phyloP scores from a whole-genome alignment of 495 filamentous ascomycete species.

The Sordaria brevicollis region DNA sequence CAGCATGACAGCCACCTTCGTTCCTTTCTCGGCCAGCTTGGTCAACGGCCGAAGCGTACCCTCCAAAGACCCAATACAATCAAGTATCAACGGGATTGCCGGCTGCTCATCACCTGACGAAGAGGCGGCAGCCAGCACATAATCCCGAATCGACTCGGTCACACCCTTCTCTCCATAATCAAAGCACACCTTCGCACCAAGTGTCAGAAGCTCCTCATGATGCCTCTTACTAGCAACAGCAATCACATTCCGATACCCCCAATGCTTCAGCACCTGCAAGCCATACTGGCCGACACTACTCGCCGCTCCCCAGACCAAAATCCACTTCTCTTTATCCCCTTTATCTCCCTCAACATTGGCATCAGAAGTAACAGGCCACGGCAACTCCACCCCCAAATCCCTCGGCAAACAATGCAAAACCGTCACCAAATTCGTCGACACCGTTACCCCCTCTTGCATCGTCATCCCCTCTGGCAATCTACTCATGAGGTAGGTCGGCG shows the following conservation, averaged over 20 bases:
- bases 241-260: slow-evolving; percentile 37
- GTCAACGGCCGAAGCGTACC: slow-evolving; percentile 31
- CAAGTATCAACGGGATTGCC: slow-evolving; percentile 33
- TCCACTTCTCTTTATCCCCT: slow-evolving; percentile 17
- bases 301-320: slow-evolving; percentile 46
- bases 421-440: slow-evolving; percentile 44
- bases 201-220: slow-evolving; percentile 25
- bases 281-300: slow-evolving; percentile 40
- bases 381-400: slow-evolving; percentile 31
- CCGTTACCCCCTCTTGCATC: slow-evolving; percentile 35
- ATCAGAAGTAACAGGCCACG: slow-evolving; percentile 27
- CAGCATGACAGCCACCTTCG: slow-evolving; percentile 40
- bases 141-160: slow-evolving; percentile 21
- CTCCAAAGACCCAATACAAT: slow-evolving; percentile 41
- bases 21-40: slow-evolving; percentile 31
- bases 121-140: slow-evolving; percentile 1
- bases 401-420: slow-evolving; percentile 35
- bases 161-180: slow-evolving; percentile 36
- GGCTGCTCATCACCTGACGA: slow-evolving; percentile 1
- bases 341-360: neutral
- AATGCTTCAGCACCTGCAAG: slow-evolving; percentile 38
- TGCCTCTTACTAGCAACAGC: slow-evolving; percentile 37
- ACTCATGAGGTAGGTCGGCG: slow-evolving; percentile 25
- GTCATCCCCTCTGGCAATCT: slow-evolving; percentile 27
- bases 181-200: slow-evolving; percentile 34